These are phyloP conservation scores for Babesia bovis DNA, from an alignment of 169 alveolate genomes.

Conservation along the genomic window DNA sequence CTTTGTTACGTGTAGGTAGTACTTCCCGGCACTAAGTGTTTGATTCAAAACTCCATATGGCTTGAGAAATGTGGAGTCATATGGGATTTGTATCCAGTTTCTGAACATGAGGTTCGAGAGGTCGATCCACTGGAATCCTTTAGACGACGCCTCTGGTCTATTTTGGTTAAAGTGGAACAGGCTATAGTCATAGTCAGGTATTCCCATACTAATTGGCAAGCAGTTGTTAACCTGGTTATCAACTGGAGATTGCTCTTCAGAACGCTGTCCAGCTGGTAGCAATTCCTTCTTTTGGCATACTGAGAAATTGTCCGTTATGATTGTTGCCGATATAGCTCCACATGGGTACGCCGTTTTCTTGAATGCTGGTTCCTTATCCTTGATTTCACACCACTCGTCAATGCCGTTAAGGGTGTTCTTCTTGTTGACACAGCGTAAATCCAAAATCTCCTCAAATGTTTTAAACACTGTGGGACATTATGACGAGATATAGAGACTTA, in stretches of 20 bases:
- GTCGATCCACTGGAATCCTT: constrained; percentile 63
- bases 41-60: constrained; percentile 59
- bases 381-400: constrained; percentile 45
- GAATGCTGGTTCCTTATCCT: constrained; percentile 25
- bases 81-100: constrained; percentile 57
- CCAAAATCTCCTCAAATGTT: constrained; percentile 56
- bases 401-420: constrained; percentile 61
- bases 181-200: constrained; percentile 11
- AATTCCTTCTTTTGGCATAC: constrained; percentile 3
- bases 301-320: constrained; percentile 63
- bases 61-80: constrained; percentile 41
- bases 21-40: constrained; percentile 30
- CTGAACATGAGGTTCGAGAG: constrained; percentile 40
- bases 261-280: background rate
- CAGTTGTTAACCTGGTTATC: background rate
- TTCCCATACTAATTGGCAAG: constrained; percentile 4
- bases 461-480: constrained; percentile 13
- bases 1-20: constrained; percentile 44
- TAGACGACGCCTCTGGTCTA: background rate
- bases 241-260: no score
- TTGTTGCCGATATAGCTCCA: constrained; percentile 65
- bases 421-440: constrained; percentile 55
- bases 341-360: constrained; percentile 60
- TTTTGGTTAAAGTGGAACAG: constrained; percentile 2
- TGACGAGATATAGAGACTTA: background rate